phyloP scores from a whole-genome alignment of 2,329 filamentous ascomycete genomes.

The Neonectria faginata region DNA sequence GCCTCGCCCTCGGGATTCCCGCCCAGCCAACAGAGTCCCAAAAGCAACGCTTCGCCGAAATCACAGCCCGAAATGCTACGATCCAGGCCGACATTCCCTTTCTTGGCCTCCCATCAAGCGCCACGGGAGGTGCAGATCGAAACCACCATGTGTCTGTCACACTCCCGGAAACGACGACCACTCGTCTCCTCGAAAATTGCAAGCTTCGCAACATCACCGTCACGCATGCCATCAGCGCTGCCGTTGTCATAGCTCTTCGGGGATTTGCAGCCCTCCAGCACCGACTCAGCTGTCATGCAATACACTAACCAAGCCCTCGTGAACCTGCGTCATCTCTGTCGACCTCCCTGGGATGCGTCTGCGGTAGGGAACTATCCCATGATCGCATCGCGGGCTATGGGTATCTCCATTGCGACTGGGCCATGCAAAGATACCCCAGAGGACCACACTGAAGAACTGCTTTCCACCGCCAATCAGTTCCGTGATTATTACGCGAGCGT shows the following conservation, averaged over 20 bases:
- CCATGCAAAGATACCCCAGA: neutral
- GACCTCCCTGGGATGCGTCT: neutral
- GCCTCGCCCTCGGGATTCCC: neutral
- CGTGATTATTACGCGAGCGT: constrained; percentile 3
- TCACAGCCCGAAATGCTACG: neutral
- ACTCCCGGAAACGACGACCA: neutral
- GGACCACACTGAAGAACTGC: neutral
- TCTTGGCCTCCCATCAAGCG: neutral
- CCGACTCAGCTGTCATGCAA: neutral
- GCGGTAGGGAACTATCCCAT: constrained; percentile 17
- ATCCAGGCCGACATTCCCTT: constrained; percentile 1
- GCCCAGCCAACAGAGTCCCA: neutral
- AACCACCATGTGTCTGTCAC: neutral
- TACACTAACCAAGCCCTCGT: constrained; percentile 12
- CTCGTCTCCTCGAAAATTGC: neutral
- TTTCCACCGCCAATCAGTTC: constrained; percentile 11
- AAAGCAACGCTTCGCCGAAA: neutral
- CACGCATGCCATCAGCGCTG: constrained; percentile 17
- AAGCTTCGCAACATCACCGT: constrained; percentile 5
- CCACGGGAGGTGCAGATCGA: neutral
- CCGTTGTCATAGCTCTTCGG: constrained; percentile 9
- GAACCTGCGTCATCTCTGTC: neutral
- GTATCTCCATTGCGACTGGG: neutral
- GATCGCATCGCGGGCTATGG: constrained; percentile 7
- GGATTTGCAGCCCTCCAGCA: neutral